Base-by-base conservation (phyloP, 179 eudicot species). In the Silene coronaria region DNA sequence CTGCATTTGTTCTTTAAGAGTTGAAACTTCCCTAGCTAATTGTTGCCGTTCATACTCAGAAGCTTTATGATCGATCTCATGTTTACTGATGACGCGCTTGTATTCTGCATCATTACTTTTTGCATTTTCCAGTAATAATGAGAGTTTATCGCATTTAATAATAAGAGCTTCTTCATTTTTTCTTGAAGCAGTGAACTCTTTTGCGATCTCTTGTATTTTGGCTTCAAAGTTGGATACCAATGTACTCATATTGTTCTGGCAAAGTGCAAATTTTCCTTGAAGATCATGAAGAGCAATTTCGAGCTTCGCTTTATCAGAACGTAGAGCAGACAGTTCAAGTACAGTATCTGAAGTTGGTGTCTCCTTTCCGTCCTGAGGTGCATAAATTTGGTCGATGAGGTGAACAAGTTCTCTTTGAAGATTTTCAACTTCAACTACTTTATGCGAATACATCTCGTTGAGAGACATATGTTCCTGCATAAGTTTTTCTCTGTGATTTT, bases 11-110 rank as follows among this genome's bases (percentile, higher is more conserved):
- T 65, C 84, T 80, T 88, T 88, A 81, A 90, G 86, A 77, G 66
- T 82, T n/a, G 88, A 79, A 76, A 80, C 80, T 84, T 89, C 97
- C 78, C 88, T 86, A 55, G 42, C 69, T 21, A 89, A 86, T 76
- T 86, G 90, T 74, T 80, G 83, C 19, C 83, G 86, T 84, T 95
- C 97, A 67, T 86, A 87, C 51, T 88, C 90, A 0, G 87, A 86
- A 64, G 87, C 84, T 55, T 89, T 91, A 64, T 86, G 89, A 76
- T 89, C 87, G 67, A 84, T 74, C 69, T 92, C 97, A 65, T 88
- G 88, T 67, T 80, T 88, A 80, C 73, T 80, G 69, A 86, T 71
- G 61, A 75, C 21, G 9, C 78, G 81, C 77, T 87, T 87, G 57
- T 83, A 74, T 73, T 87, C 87, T 65, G 84, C 92, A 83, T 90